Evolutionary conservation across 164 flowering plant genomes (phyloP).

Genomic region (Liriodendron chinense): DNA sequence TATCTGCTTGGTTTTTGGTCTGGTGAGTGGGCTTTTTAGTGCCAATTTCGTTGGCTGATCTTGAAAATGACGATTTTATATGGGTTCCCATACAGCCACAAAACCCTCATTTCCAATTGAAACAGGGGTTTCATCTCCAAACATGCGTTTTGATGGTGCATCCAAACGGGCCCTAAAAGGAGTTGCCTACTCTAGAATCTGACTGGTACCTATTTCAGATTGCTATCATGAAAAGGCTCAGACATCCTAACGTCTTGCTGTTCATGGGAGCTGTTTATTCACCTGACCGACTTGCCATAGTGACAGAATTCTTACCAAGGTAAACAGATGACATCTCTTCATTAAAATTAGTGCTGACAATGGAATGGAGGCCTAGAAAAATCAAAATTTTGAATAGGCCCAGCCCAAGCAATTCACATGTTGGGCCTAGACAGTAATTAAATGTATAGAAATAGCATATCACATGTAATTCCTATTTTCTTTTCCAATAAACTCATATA

Average conservation of each 20-base stretch:
- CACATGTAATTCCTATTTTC: background rate
- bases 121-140: background rate
- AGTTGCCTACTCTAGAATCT: background rate
- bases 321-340: conserved; percentile 16
- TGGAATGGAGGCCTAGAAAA: background rate
- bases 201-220: conserved; percentile 34
- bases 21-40: too few species aligned
- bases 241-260: conserved; percentile 88
- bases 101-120: background rate
- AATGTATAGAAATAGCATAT: background rate
- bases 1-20: too few species aligned
- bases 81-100: background rate
- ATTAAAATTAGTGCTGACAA: background rate
- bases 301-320: conserved; percentile 82
- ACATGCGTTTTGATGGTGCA: background rate
- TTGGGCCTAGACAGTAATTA: too few species aligned
- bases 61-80: too few species aligned
- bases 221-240: conserved; percentile 66
- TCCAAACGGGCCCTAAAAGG: background rate
- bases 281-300: conserved; percentile 64
- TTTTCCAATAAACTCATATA: background rate
- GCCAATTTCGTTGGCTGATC: too few species aligned
- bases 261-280: conserved; percentile 88
- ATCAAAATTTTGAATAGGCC: background rate
- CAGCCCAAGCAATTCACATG: background rate